Percentiles rank a stretch among this genome's conserved stretches.
Conservation (phyloP, 192 early-diverging fungal genomes). For the Backusella westeae region DNA sequence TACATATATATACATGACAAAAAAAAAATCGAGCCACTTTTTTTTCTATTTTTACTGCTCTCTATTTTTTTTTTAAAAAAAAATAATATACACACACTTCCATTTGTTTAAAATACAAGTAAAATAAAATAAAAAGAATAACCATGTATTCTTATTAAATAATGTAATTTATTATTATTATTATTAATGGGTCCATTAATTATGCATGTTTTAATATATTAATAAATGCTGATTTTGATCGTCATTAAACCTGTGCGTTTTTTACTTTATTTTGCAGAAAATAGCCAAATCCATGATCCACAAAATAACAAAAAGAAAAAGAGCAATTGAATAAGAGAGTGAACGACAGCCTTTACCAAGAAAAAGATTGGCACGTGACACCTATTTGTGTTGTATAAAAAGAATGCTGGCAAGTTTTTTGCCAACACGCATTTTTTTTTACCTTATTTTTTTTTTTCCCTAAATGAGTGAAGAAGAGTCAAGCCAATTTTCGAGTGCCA, state of each 20-base stretch:
- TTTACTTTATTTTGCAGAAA: not conserved
- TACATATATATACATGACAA: not conserved
- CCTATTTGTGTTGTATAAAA: not conserved
- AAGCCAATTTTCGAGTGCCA: constrained; percentile 31
- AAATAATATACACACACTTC: not conserved
- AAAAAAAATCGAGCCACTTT: not conserved
- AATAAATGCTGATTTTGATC: not conserved
- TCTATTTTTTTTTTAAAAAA: not conserved
- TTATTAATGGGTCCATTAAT: not conserved
- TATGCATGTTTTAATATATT: not conserved
- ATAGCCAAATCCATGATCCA: not conserved
- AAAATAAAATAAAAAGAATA: not conserved
- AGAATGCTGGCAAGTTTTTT: not conserved
- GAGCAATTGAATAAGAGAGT: not conserved
- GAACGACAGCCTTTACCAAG: not conserved
- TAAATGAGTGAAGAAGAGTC: constrained; percentile 13
- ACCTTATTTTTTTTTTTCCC: not conserved
- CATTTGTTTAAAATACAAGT: not conserved
- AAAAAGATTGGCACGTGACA: not conserved
- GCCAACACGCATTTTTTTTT: not conserved
- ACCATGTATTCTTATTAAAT: not conserved
- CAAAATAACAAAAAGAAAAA: not conserved
- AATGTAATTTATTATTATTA: not conserved
- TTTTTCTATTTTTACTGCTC: not conserved
- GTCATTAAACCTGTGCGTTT: not conserved